Evolutionary conservation across 805 yeast genomes (phyloP).

Genomic region (Myxozyma sirexii): DNA sequence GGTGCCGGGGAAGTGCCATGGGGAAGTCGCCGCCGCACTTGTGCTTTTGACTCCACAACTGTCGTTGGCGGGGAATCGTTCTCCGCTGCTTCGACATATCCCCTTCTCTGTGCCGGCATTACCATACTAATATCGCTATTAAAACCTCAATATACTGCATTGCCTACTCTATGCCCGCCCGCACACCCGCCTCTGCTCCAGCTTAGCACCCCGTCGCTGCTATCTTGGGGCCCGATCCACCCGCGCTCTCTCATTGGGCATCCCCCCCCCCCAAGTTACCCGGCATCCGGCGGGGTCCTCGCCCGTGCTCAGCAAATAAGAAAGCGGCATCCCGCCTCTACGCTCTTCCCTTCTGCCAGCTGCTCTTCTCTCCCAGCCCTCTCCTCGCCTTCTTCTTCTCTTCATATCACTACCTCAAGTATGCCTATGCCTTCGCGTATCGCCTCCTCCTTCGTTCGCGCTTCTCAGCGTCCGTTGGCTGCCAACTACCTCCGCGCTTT

Average conservation of each 20-base stretch:
- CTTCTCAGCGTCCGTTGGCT: constrained; percentile 31
- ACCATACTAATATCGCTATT: too few relatives aligned
- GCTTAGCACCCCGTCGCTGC: too few relatives aligned
- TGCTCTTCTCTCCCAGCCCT: background rate
- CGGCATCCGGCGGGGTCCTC: background rate
- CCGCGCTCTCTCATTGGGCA: constrained; percentile 13
- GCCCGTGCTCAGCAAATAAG: constrained; percentile 3
- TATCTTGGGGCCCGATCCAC: too few relatives aligned
- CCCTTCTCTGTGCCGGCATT: too few relatives aligned
- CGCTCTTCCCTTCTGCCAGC: background rate
- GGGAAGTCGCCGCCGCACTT: too few relatives aligned
- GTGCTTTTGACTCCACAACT: too few relatives aligned
- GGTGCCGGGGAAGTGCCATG: too few relatives aligned
- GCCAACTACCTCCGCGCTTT: constrained; percentile 24
- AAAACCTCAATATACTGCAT: too few relatives aligned
- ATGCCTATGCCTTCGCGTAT: constrained; percentile 33
- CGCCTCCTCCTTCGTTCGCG: constrained; percentile 33
- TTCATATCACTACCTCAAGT: background rate
- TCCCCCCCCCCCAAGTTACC: background rate
- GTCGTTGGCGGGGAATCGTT: too few relatives aligned
- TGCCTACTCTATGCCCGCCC: too few relatives aligned
- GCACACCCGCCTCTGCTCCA: too few relatives aligned
- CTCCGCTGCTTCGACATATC: too few relatives aligned
- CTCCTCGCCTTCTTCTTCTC: background rate
- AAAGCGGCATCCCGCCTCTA: background rate